Evolutionary conservation across 2,329 filamentous ascomycete species (phyloP), one percentile per base, ranked within the genome.

Genomic region (Graphium sp.): DNA sequence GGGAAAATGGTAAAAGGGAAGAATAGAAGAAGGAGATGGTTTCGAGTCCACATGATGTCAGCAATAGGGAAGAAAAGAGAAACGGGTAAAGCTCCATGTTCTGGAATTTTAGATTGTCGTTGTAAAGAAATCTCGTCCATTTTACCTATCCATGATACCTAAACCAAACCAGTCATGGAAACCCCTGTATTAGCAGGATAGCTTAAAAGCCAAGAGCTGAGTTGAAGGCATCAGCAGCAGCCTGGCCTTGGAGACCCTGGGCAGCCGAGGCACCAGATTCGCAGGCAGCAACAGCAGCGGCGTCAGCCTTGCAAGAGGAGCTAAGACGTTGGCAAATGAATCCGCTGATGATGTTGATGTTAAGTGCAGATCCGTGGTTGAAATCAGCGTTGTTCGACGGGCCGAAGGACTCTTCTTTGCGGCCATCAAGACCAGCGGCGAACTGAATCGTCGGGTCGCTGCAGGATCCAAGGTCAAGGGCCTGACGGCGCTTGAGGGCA

Each of bases 321-420:
- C 39, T 33, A 13, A 60, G 41, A 32, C 55, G 54, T 21, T 46
- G 39, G 42, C 56, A 61, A 41, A 60, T 58, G 39, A 64, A 64
- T 26, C 45, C 36, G n/a, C 58, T 46, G 36, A 64, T 56, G 39
- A 62, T 32, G 22, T 37, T 38, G 31, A 43, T 39, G 32, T 39
- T 41, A 24, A 40, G 36, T 17, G 61, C 62, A 5, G 58, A 62
- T 31, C 61, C 61, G 46, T 67, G 64, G 43, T 50, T 54, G 49
- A 66, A 68, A 41, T 55, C 48, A 29, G 41, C 44, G 22, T 36
- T 30, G 40, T 56, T 47, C 23, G 41, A 49, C 27, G 50, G 45
- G 27, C 49, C 48, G 41, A 58, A 58, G 25, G 49, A 46, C 8
- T 44, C 43, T 42, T 50, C 50, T 39, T 57, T 44, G 39, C 56